Conservation (phyloP, 2,329 filamentous ascomycete species). For the Cryphonectria carpinicola region DNA sequence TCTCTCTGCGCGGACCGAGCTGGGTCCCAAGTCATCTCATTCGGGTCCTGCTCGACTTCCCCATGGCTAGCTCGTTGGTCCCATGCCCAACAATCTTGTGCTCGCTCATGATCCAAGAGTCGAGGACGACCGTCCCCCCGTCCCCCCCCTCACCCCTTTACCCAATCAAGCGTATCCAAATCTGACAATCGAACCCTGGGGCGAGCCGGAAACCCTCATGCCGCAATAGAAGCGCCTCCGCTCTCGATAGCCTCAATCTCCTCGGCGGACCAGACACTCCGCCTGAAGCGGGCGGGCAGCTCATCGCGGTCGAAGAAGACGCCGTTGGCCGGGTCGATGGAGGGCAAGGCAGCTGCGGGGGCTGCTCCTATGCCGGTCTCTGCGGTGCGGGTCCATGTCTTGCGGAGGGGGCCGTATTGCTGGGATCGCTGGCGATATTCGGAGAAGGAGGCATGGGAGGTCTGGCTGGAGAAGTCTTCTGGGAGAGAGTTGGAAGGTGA, state of each 20-base stretch:
- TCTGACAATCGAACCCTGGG: not conserved
- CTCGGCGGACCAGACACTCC: slow-evolving; percentile 70
- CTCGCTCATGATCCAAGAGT: not conserved
- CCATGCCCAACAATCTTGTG: not conserved
- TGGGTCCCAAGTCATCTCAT: not conserved
- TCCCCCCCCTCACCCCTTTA: not conserved
- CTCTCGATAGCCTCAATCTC: slow-evolving; percentile 98
- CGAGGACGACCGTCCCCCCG: not conserved
- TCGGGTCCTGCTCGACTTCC: not conserved
- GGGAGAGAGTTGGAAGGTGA: slow-evolving; percentile 69
- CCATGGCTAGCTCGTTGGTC: not conserved
- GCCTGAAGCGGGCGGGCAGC: slow-evolving; percentile 81
- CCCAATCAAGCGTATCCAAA: not conserved
- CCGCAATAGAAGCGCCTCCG: slow-evolving; percentile 68
- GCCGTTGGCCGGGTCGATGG: slow-evolving; percentile 71
- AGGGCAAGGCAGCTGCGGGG: slow-evolving; percentile 72
- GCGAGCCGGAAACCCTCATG: not conserved
- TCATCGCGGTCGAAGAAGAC: slow-evolving; percentile 88
- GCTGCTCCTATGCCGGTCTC: slow-evolving; percentile 58
- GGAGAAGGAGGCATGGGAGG: slow-evolving; percentile 67
- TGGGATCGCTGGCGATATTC: slow-evolving; percentile 78
- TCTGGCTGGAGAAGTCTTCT: slow-evolving; percentile 48
- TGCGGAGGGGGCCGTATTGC: slow-evolving; percentile 75
- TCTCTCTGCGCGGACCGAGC: not conserved
- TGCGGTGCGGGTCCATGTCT: slow-evolving; percentile 45